A percentile compares a stretch with the other conserved stretches of the same genome.
Conservation (phyloP, 345 rosid genomes). For the Cochlearia excelsa region DNA sequence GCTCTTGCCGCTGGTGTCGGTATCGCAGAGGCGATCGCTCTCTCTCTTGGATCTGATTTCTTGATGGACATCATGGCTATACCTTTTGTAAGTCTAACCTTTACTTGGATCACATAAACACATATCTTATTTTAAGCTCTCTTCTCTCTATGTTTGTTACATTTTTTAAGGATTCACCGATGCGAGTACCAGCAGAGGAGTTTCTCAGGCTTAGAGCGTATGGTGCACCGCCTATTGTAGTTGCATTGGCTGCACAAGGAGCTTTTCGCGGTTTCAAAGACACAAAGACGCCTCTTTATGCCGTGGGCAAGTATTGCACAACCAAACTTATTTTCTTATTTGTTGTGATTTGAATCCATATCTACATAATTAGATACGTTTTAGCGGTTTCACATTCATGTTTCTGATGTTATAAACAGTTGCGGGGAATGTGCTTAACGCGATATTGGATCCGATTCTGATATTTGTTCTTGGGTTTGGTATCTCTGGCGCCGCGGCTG, state of each 20-base stretch:
- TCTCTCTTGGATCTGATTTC: constrained; percentile 69
- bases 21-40: constrained; percentile 72
- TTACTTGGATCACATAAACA: constrained; percentile 2
- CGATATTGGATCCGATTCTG: constrained; percentile 68
- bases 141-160: not conserved
- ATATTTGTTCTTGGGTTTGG: constrained; percentile 73
- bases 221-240: constrained; percentile 93
- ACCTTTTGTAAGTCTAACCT: constrained; percentile 67
- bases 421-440: constrained; percentile 76
- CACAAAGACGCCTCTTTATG: constrained; percentile 85
- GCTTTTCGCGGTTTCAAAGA: constrained; percentile 94
- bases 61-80: constrained; percentile 90
- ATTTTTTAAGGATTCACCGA: constrained; percentile 69
- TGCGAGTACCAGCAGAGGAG: constrained; percentile 77
- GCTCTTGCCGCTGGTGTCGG: constrained; percentile 81
- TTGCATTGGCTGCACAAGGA: constrained; percentile 95
- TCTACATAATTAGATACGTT: not conserved
- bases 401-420: constrained; percentile 44
- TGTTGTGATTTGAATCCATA: not conserved
- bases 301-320: constrained; percentile 70
- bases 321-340: constrained; percentile 15
- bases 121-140: not conserved
- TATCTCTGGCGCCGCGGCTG: constrained; percentile 77
- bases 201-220: constrained; percentile 74
- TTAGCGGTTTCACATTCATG: not conserved